Base-by-base conservation (phyloP, 495 filamentous ascomycete species). In the Lepidopterella palustris region DNA sequence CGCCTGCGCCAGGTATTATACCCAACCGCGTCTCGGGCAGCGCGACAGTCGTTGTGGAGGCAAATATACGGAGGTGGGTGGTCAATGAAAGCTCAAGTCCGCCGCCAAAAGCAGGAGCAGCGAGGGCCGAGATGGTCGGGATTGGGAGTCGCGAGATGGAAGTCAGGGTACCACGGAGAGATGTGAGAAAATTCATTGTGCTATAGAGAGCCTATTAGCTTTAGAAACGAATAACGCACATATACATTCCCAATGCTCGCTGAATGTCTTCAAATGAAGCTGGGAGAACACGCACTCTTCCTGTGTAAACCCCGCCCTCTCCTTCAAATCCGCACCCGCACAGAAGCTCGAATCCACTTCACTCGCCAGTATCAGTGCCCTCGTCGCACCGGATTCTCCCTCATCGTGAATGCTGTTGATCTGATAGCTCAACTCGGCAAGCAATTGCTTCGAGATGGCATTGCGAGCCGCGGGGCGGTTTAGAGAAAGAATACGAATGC, bases 1-100 rank as follows among this genome's bases (percentile, higher is more conserved):
- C 93, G 5, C 93, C 93, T 0, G 93, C 95, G 45, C 93, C 93
- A 5, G 93, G 93, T 58, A 97, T 87, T 66, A 98, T 97, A 23
- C 86, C 93, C 0, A 98, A 80, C 0, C 90, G 76, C 0, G 93
- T 97, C 67, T 98, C 93, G 1, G 93, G 93, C 2, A 98, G 80
- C 0, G 82, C 92, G 56, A 98, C 83, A 47, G 77, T 74, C 23
- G 87, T 85, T 42, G 79, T 82, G 11, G 87, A 85, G 32, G 82
- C 78, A 63, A 96, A 83, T 55, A 98, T 84, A 57, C 93, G 88
- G 66, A 98, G 81, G 69, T 89, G 82, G 2, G 90, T 96, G 63
- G 85, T 81, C 11, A 98, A 79, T 1, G 90, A 92, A 25, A 98
- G 80, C 70, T 98, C 93, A 18, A 97, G 82, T 28, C 93, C 93